Conservation (phyloP, 2,329 filamentous ascomycete genomes). For the Aspergillus niger region DNA sequence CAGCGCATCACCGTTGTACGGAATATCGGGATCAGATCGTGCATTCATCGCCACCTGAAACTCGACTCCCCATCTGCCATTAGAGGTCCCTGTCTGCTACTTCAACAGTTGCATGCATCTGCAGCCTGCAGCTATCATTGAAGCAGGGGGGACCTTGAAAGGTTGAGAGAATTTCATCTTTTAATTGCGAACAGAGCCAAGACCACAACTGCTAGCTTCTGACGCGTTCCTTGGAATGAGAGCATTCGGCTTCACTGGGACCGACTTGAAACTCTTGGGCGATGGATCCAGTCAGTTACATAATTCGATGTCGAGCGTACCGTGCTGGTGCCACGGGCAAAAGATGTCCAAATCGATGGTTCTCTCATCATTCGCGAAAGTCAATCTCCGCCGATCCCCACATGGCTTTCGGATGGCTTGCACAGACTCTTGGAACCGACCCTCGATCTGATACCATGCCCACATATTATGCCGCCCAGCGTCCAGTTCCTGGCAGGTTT, state of each 20-base stretch:
- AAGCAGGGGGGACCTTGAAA: not conserved
- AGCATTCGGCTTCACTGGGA: not conserved
- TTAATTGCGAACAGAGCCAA: not conserved
- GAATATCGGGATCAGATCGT: not conserved
- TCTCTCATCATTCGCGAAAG: not conserved
- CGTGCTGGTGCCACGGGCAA: not conserved
- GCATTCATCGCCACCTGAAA: not conserved
- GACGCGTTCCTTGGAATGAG: not conserved
- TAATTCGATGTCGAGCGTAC: not conserved
- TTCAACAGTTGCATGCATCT: not conserved
- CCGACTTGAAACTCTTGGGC: not conserved
- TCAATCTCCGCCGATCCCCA: not conserved
- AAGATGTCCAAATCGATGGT: not conserved
- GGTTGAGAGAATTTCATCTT: not conserved
- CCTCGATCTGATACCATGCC: not conserved
- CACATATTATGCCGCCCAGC: not conserved
- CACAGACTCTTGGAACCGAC: not conserved
- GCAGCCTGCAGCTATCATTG: not conserved
- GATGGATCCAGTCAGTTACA: not conserved
- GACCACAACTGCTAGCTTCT: not conserved
- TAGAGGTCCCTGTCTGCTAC: not conserved
- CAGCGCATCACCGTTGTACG: constrained; percentile 18
- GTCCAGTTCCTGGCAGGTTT: not conserved
- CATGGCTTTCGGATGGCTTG: not conserved
- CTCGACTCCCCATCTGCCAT: not conserved